Percentiles rank a stretch among this genome's conserved stretches.
These are phyloP conservation scores for Nothomitra cinnamomea DNA, from an alignment of 2,329 filamentous ascomycete genomes.

Conservation along the genomic window DNA sequence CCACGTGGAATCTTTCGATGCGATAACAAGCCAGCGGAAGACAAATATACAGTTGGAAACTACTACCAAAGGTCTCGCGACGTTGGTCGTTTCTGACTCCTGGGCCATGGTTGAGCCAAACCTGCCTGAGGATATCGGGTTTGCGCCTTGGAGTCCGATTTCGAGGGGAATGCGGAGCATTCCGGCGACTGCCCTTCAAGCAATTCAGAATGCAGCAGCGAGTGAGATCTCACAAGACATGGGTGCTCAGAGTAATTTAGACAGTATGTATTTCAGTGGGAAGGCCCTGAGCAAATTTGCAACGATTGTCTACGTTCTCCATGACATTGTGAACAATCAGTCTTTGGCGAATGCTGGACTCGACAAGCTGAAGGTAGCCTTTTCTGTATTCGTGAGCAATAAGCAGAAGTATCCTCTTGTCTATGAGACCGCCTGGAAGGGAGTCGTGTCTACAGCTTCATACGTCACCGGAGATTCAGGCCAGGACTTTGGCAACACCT, in stretches of 20 bases:
- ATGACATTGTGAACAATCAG: slow-evolving; percentile 44
- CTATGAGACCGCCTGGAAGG: slow-evolving; percentile 59
- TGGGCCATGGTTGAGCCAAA: slow-evolving; percentile 64
- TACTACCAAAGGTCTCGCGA: slow-evolving; percentile 70
- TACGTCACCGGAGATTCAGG: slow-evolving; percentile 52
- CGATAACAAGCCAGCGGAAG: slow-evolving; percentile 30
- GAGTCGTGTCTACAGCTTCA: slow-evolving; percentile 58
- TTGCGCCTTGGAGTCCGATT: slow-evolving; percentile 56
- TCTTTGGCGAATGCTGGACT: slow-evolving; percentile 36
- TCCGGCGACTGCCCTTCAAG: slow-evolving; percentile 33
- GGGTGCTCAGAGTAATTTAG: slow-evolving; percentile 49
- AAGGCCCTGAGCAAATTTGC: slow-evolving; percentile 62
- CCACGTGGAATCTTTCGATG: slow-evolving; percentile 60
- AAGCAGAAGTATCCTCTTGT: slow-evolving; percentile 39
- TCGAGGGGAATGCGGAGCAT: slow-evolving; percentile 23
- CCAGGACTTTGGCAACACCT: slow-evolving; percentile 78
- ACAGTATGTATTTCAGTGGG: slow-evolving; percentile 88
- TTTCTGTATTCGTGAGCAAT: slow-evolving; percentile 29
- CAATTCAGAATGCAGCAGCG: slow-evolving; percentile 45
- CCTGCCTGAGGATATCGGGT: slow-evolving; percentile 59
- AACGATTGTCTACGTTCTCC: slow-evolving; percentile 44
- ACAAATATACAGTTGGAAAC: slow-evolving; percentile 50
- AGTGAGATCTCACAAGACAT: slow-evolving; percentile 66
- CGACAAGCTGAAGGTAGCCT: slow-evolving; percentile 30
- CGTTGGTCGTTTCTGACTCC: slow-evolving; percentile 49